Evolutionary conservation across 495 filamentous ascomycete genomes (phyloP), one percentile per base, ranked within the genome.

Genomic region (Staphylotrichum longicolle): DNA sequence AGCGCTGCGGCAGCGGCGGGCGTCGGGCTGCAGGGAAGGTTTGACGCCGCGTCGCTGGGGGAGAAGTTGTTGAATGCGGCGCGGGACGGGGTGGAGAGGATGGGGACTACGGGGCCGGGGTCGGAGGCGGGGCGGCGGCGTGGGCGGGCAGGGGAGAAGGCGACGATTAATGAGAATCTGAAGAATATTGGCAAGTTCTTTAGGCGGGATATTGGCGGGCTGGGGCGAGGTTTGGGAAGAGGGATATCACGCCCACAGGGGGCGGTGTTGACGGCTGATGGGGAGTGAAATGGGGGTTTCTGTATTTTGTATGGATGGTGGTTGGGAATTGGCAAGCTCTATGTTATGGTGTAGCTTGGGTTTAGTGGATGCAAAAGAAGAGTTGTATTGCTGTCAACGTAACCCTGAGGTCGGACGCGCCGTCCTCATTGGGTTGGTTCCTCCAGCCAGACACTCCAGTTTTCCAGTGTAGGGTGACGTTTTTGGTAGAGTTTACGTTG

Each of bases 161-260:
- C 78, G 4, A 88, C 88, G 45, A 79, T 96, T 57, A 93, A 96
- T 67, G 91, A 95, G 75, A 96, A 96, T 73, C 68, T 96, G 74
- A 91, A 88, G 81, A 96, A 89, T 73, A 88, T 98, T 71, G 94
- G 94, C 3, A 96, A 94, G 75, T 96, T 98, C 76, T 98, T 98
- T 77, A 85, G 88, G 53, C 75, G 93, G 57, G 94, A 98, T 77
- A 83, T 93, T 37, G 89, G 91, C 42, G 87, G 88, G 3, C 86
- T 98, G 73, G 88, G 9, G 84, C 88, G 9, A 77, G 90, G 63
- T 92, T 94, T 56, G 78, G 75, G 46, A 81, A 78, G 72, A 69
- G 79, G 59, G 79, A 81, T 64, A 61, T 68, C 14, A 74, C 72
- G 57, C 72, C 72, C 3, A 74, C 70, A 4, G 68, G 68, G 37